phyloP scores from a whole-genome alignment of 768 basidiomycete genomes.

The Clavulina sp. region DNA sequence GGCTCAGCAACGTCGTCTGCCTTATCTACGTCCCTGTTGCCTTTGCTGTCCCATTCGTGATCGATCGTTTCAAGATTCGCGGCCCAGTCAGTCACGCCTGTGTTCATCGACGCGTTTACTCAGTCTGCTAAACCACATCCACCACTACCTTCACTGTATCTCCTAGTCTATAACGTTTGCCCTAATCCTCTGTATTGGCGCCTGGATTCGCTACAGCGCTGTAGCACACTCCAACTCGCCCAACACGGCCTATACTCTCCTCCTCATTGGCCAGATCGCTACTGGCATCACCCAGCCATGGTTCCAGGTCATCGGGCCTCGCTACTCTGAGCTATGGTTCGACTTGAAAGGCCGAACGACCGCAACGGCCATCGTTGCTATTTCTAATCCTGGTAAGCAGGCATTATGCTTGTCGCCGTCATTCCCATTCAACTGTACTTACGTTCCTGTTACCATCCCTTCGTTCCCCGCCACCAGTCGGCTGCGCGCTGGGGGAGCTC shows the following conservation, averaged over 20 bases:
- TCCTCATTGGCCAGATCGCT: slow-evolving; percentile 35
- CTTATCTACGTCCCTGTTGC: slow-evolving; percentile 47
- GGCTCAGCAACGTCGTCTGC: slow-evolving; percentile 57
- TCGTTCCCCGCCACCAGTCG: slow-evolving; percentile 57
- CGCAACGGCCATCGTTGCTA: slow-evolving; percentile 44
- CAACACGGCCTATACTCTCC: slow-evolving; percentile 39
- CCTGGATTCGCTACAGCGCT: slow-evolving; percentile 65
- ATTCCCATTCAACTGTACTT: background rate
- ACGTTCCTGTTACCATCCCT: too few species aligned
- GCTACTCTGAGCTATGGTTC: slow-evolving; percentile 75
- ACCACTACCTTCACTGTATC: slow-evolving; percentile 32
- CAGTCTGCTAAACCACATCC: background rate
- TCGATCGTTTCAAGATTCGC: slow-evolving; percentile 41
- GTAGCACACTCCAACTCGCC: slow-evolving; percentile 37
- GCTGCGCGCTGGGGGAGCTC: slow-evolving; percentile 55
- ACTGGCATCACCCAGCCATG: slow-evolving; percentile 48
- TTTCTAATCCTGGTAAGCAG: slow-evolving; percentile 15
- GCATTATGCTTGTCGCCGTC: background rate
- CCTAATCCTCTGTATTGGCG: slow-evolving; percentile 36
- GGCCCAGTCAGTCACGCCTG: slow-evolving; percentile 33
- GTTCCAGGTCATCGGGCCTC: slow-evolving; percentile 63
- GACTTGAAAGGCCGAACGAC: slow-evolving; percentile 58
- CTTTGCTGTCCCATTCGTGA: slow-evolving; percentile 38
- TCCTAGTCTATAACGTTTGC: too few species aligned
- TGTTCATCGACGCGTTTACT: background rate